phyloP scores from a whole-genome alignment of 495 filamentous ascomycete species.

The Penicillium lividum region DNA sequence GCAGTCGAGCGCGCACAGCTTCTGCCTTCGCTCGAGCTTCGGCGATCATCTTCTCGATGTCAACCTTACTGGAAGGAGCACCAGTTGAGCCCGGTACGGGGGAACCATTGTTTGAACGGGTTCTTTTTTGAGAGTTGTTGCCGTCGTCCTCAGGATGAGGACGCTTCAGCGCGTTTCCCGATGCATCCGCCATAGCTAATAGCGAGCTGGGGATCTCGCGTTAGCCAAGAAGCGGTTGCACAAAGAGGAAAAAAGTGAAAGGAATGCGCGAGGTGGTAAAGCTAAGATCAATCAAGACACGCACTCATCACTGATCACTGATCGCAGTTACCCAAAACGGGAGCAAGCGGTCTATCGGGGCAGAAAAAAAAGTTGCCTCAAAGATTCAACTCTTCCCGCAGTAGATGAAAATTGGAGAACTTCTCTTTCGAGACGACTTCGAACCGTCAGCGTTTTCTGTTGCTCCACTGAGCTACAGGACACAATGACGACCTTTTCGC shows the following conservation, averaged over 20 bases:
- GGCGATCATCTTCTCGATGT: constrained; percentile 62
- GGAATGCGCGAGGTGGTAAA: constrained; percentile 4
- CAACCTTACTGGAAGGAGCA: constrained; percentile 44
- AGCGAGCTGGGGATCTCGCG: neutral
- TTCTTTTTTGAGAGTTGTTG: constrained; percentile 56
- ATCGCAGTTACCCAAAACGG: constrained; percentile 17
- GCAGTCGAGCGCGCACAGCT: constrained; percentile 57
- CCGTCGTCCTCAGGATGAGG: constrained; percentile 57
- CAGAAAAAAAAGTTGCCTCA: constrained; percentile 38
- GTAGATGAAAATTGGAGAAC: constrained; percentile 27
- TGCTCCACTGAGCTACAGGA: constrained; percentile 45
- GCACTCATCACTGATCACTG: neutral
- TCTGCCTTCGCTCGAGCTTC: constrained; percentile 63
- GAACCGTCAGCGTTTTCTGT: constrained; percentile 41
- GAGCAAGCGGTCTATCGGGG: constrained; percentile 26
- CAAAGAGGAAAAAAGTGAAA: neutral
- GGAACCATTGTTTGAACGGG: constrained; percentile 61
- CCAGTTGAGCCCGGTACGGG: constrained; percentile 47
- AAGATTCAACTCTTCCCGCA: constrained; percentile 31
- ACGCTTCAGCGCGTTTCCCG: constrained; percentile 56
- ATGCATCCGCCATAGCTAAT: constrained; percentile 52
- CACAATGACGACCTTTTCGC: constrained; percentile 75
- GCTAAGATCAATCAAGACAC: constrained; percentile 5
- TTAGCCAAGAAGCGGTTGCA: neutral
- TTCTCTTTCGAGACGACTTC: constrained; percentile 29